Percentiles rank a stretch among this genome's conserved stretches.
Evolutionary conservation across 2,329 filamentous ascomycete genomes (phyloP).

Genomic region (Aspergillus ochraceoroseus): DNA sequence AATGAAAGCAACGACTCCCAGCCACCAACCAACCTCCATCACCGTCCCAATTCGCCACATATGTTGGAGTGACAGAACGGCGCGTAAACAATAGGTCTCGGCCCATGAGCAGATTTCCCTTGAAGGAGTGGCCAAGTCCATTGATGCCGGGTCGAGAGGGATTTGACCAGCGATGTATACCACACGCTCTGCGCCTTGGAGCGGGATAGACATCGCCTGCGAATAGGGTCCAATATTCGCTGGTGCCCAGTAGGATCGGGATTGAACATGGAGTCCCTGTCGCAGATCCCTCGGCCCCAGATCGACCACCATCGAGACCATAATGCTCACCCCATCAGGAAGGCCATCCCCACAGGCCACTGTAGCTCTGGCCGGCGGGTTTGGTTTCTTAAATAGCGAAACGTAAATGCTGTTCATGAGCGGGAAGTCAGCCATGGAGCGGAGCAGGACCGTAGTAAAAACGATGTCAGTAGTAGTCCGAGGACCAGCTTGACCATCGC

Average conservation of each 20-base stretch:
- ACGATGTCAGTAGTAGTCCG: conserved; percentile 40
- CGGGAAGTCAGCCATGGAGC: conserved; percentile 73
- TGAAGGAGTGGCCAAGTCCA: conserved; percentile 49
- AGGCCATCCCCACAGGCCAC: conserved; percentile 69
- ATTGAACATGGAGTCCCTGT: conserved; percentile 77
- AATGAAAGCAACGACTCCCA: conserved; percentile 70
- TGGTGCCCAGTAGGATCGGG: conserved; percentile 92
- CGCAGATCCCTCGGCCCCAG: conserved; percentile 31
- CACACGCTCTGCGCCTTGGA: conserved; percentile 32
- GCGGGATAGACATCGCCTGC: conserved; percentile 61
- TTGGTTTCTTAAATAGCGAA: conserved; percentile 67
- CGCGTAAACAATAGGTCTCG: conserved; percentile 53
- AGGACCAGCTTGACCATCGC: background rate
- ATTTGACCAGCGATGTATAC: conserved; percentile 86
- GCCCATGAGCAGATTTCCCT: conserved; percentile 18
- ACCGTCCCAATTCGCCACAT: conserved; percentile 75
- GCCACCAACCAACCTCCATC: conserved; percentile 69
- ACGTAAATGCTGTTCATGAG: conserved; percentile 71
- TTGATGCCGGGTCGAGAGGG: conserved; percentile 73
- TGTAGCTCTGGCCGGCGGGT: conserved; percentile 79
- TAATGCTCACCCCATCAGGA: conserved; percentile 55
- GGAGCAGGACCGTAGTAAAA: conserved; percentile 62
- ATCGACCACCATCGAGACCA: conserved; percentile 53
- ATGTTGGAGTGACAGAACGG: conserved; percentile 76
- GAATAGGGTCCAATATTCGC: conserved; percentile 97